Base-by-base conservation (phyloP, 169 alveolate genomes). In the Plasmodium blacklocki region DNA sequence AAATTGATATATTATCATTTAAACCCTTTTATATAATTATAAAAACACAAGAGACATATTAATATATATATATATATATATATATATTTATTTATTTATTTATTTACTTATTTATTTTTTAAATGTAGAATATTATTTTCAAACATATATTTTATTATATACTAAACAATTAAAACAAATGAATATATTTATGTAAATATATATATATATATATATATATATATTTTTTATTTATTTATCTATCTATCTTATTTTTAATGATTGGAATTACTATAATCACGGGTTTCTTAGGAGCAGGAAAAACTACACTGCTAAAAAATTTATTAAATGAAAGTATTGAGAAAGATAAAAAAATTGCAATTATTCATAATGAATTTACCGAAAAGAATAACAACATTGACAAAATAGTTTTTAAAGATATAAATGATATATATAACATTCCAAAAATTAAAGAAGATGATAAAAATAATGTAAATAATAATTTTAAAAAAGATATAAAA, bases 211-310 rank as follows among this genome's bases (percentile, higher is more conserved):
- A 56, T 15, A 8, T 52, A 15, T 71, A 3, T 47, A 15, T 49
- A 47, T 71, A 18, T 72, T 49, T 50, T 26, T 26, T 26, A 1
- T 26, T 26, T 26, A 26, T 26, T 26, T 26, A 26, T 32, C 43
- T 12, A 6, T 11, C 11, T 8, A 18, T 26, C 21, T 43, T 70
- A 62, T 43, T 62, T 62, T 62, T 74, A 19, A 86, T 86, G 92
- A 72, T 86, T 45, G 92, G 92, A 43, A 72, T 86, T 6, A 86
- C 92, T 18, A 86, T 86, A 29, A 86, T 86, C 39, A 86, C 92
- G 5, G 92, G 92, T 3, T 86, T 86, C 47, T 58, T 86, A 29
- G 92, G 92, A 18, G 47, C 92, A 12, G 92, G 92, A 4, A 86
- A 86, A 71, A 86, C 92, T 18, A 86, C 92, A 11, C 67, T 86